Evolutionary conservation across 2,329 filamentous ascomycete genomes (phyloP), one percentile per base, ranked within the genome.

Genomic region (Aureobasidium mangrovei): DNA sequence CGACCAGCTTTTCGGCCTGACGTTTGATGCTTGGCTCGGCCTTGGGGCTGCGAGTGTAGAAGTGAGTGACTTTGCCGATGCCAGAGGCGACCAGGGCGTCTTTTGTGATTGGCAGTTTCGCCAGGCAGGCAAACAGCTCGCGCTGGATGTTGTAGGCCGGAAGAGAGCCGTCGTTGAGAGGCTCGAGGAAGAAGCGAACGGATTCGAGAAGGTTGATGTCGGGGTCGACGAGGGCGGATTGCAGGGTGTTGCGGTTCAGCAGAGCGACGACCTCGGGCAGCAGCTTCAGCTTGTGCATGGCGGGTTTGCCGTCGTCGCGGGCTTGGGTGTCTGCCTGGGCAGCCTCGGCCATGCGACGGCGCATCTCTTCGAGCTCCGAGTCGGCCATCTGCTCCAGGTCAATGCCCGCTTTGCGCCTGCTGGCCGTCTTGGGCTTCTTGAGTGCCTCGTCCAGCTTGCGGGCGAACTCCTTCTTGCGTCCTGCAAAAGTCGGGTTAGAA

Each of bases 81-180:
- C 91, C 91, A 63, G 88, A 95, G 60, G 90, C 91, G 26, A 94
- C 79, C 10, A 98, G 78, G 1, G 86, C 81, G 63, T 97, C 93
- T 67, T 96, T 96, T 67, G 90, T 87, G 60, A 97, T 89, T 4
- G 89, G 90, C 4, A 97, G 78, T 63, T 83, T 84, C 18, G 79
- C 80, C 36, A 98, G 77, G 27, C 88, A 86, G 28, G 81, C 81
- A 68, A 98, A 93, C 41, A 98, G 81, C 67, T 97, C 91, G 58
- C 91, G 88, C 73, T 98, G 93, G 61, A 98, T 97, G 67, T 93
- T 93, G 74, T 96, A 98, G 31, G 93, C 91, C 0, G 93, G 93
- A 47, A 98, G 79, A 57, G 88, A 91, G 55, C 91, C 93, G 66
- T 97, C 91, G 63, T 91, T 90, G 43, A 97, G 79, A 0, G 93